phyloP scores from a whole-genome alignment of 2,329 filamentous ascomycete genomes.

The Cercospora nicotianae region DNA sequence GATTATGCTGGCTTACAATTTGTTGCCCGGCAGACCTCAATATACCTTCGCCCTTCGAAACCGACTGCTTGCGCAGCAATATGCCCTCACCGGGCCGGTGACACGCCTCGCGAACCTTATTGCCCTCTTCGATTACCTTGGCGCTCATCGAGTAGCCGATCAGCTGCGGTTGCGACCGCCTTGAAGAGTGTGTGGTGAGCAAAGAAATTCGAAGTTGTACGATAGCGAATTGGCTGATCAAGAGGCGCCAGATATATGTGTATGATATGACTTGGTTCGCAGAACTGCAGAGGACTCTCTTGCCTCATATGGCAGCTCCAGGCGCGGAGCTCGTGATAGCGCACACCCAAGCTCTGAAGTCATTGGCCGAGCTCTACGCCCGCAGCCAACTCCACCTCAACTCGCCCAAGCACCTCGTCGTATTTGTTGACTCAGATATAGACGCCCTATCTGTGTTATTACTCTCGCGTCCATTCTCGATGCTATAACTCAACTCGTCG shows the following conservation, averaged over 20 bases:
- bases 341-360: not conserved
- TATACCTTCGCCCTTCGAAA: slow-evolving; percentile 15
- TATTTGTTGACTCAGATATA: no score
- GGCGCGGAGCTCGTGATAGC: slow-evolving; percentile 7
- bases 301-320: slow-evolving; percentile 13
- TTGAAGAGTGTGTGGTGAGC: not conserved
- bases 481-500: no score
- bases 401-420: no score
- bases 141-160: slow-evolving; percentile 25
- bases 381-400: not conserved
- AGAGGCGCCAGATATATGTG: not conserved
- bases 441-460: no score
- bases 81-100: not conserved
- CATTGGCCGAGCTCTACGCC: slow-evolving; percentile 8
- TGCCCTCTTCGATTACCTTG: slow-evolving; percentile 28
- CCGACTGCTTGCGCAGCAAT: not conserved
- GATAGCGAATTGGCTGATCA: not conserved
- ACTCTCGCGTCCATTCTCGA: no score
- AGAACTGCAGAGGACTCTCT: not conserved
- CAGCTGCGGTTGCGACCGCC: slow-evolving; percentile 12
- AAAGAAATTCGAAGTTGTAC: not conserved
- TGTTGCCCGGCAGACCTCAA: slow-evolving; percentile 8
- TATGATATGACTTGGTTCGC: not conserved
- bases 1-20: slow-evolving; percentile 36
- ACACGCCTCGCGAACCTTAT: slow-evolving; percentile 21